Evolutionary conservation across 2,329 filamentous ascomycete species (phyloP).

Genomic region (Aspergillus sp.): DNA sequence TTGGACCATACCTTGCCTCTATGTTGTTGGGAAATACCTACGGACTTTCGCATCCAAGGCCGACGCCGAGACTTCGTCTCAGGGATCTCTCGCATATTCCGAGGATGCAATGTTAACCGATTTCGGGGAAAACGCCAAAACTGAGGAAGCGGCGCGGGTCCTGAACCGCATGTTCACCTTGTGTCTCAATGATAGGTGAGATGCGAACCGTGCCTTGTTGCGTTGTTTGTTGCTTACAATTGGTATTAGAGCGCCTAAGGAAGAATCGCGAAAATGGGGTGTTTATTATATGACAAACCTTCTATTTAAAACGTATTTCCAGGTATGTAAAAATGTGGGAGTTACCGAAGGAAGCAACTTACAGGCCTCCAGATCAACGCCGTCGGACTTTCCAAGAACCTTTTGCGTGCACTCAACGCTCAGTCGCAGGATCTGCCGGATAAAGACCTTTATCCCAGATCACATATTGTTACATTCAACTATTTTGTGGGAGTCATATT

Average conservation of each 20-base stretch:
- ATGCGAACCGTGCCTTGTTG: neutral
- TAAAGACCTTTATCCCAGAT: constrained; percentile 76
- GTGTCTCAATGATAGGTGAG: constrained; percentile 84
- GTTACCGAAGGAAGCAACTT: neutral
- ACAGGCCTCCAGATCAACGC: constrained; percentile 66
- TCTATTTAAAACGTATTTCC: constrained; percentile 98
- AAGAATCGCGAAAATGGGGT: constrained; percentile 95
- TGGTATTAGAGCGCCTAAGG: constrained; percentile 66
- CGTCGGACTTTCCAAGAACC: constrained; percentile 83
- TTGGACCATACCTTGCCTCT: constrained; percentile 91
- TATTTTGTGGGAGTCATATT: constrained; percentile 94
- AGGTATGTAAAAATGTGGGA: constrained; percentile 42
- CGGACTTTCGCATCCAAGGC: constrained; percentile 87
- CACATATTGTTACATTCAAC: constrained; percentile 91
- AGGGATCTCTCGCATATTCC: constrained; percentile 54
- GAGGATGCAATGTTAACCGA: constrained; percentile 82
- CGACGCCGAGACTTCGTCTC: constrained; percentile 65
- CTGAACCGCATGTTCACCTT: constrained; percentile 90
- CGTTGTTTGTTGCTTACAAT: neutral
- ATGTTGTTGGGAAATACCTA: constrained; percentile 81
- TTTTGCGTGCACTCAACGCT: constrained; percentile 79
- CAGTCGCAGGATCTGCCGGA: constrained; percentile 77
- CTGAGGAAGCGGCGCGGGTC: constrained; percentile 87
- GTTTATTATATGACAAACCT: constrained; percentile 94
- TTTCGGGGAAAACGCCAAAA: constrained; percentile 73